Base-by-base conservation (phyloP, 257 asterid species). In the Solanum tarijense region DNA sequence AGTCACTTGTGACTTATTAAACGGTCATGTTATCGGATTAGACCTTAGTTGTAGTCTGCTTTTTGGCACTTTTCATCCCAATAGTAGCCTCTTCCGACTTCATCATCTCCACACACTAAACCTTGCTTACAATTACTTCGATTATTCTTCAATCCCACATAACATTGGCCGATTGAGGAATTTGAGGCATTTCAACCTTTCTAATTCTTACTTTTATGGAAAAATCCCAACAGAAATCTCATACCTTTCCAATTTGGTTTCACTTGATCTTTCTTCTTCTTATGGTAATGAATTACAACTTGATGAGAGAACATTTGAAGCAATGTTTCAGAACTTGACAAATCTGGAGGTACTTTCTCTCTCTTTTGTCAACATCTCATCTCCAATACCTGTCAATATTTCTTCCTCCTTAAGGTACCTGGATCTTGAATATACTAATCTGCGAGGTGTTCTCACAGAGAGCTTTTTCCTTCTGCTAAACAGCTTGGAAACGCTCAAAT, bases 161-260 rank as follows among this genome's bases (percentile, higher is more conserved):
- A 7, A 2, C 25, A 39, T 52, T 43, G n/a, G 65, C 68, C 14
- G 2, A 1, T 79, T 48, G 36, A 12, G 1, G 13, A 79, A 18
- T 29, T 36, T 79, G 20, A 79, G 36, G 35, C 36, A 79, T 79
- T n/a, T 79, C 9, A 3, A 41, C 34, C 21, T 79, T 12, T 79
- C 85, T 11, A 0, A 2, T 0, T 0, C 35, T 66, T 1, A 0
- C 5, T 20, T 73, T 35, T 0, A 0, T 0, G 29, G 31, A 0
- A 21, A 35, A 73, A 73, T 73, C 48, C 82, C 48, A 73, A 18
- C 18, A 35, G 82, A 74, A 11, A 74, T 36, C 21, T 74, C 32
- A 5, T 3, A 74, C 52, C 52, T 74, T 21, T 36, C 48, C 6
- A 11, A 36, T 74, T 74, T 74, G 31, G 52, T 36, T 35, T 74